A percentile compares a stretch with the other conserved stretches of the same genome.
Conservation (phyloP, 179 eudicot species). For the Gypsophila paniculata region DNA sequence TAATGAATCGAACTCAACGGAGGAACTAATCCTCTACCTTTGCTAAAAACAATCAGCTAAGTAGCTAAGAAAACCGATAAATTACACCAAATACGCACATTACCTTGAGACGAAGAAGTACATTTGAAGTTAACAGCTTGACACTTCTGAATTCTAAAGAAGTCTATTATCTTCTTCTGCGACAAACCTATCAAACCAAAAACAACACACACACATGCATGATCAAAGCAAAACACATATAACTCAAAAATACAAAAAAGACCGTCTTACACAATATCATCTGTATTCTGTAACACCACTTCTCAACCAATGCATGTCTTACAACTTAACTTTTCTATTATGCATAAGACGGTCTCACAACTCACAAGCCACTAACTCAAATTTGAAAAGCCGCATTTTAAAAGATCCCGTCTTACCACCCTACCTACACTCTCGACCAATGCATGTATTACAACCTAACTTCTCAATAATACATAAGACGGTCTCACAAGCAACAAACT, state of each 20-base stretch:
- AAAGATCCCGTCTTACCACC: too few species aligned
- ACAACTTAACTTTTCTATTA: too few species aligned
- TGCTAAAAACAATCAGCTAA: not conserved
- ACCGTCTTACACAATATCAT: too few species aligned
- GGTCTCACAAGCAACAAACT: too few species aligned
- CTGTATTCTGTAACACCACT: too few species aligned
- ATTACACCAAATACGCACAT: too few species aligned
- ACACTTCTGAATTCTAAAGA: slow-evolving; percentile 71
- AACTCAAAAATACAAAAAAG: not conserved
- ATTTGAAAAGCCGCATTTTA: not conserved
- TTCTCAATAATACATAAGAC: too few species aligned
- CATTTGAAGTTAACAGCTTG: slow-evolving; percentile 24
- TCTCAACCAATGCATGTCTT: too few species aligned
- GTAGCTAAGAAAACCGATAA: not conserved
- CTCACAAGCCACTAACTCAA: not conserved
- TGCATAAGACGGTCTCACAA: too few species aligned
- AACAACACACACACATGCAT: slow-evolving; percentile 10
- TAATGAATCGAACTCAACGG: too few species aligned
- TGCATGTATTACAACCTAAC: too few species aligned
- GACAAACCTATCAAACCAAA: slow-evolving; percentile 51
- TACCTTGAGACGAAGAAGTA: slow-evolving; percentile 54
- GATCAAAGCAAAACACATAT: not conserved
- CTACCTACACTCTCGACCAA: too few species aligned
- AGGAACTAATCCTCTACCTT: not conserved
- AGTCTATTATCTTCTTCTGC: slow-evolving; percentile 76